phyloP scores from a whole-genome alignment of 75 land plant genomes.

The Adiantum capillusveneris region DNA sequence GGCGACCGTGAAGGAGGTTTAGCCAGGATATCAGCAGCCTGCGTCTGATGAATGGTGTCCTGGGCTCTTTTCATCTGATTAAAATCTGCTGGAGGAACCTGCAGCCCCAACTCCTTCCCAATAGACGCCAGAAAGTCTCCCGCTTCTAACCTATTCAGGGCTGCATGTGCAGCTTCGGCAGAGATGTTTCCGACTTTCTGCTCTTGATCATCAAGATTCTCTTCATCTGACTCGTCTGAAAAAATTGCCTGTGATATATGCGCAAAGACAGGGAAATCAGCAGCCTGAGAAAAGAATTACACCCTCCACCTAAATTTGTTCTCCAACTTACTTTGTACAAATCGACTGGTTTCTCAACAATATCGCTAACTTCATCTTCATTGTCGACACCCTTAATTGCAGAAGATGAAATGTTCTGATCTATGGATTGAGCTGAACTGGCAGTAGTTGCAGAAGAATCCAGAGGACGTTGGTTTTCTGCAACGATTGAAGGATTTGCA shows the following conservation, averaged over 20 bases:
- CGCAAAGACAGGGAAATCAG: neutral
- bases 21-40: neutral
- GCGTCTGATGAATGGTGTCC: neutral
- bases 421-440: neutral
- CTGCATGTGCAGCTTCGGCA: constrained; percentile 57
- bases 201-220: constrained; percentile 6
- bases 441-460: constrained; percentile 2
- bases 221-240: constrained; percentile 89
- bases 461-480: constrained; percentile 1
- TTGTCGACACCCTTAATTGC: constrained; percentile 20
- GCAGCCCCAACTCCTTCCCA: constrained; percentile 89
- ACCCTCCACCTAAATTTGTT: no score
- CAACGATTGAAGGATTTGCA: constrained; percentile 10
- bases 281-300: no score
- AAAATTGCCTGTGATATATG: constrained; percentile 90
- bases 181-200: constrained; percentile 27
- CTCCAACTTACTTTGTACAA: constrained; percentile 81
- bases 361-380: constrained; percentile 24
- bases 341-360: constrained; percentile 85
- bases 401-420: neutral
- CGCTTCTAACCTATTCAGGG: constrained; percentile 76
- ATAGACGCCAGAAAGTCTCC: constrained; percentile 94
- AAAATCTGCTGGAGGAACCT: constrained; percentile 43
- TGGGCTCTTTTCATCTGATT: neutral
- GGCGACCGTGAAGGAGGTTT: neutral